Evolutionary conservation across 805 yeast genomes (phyloP), one percentile per base, ranked within the genome.

Genomic region (Nakazawaea populi): DNA sequence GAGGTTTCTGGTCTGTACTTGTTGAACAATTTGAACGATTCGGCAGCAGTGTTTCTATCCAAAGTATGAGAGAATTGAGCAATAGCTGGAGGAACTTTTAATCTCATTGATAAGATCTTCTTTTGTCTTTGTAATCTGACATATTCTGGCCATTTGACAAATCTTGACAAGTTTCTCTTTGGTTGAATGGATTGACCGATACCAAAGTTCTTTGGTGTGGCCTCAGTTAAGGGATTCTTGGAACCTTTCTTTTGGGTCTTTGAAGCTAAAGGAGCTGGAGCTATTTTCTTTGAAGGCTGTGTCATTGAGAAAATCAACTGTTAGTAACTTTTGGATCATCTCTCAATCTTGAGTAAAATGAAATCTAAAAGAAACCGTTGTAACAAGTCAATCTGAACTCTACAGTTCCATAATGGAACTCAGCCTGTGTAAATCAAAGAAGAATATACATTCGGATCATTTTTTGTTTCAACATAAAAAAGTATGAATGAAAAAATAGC

Each of bases 141-240:
- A 74, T 92, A 90, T 77, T 87, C 94, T 72, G 99, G 99, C 99
- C 99, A 94, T 78, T 87, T 94, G 71, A 92, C 98, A 74, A 88
- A 91, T 77, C 98, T 90, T 56, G 96, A 79, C 71, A 94, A 83
- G 85, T 94, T 89, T 79, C 92, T 85, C 82, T 86, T 89, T 74
- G 90, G 96, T 78, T 92, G 98, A 66, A 92, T 68, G 61, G 85
- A 78, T 81, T 94, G 98, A 68, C 99, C 99, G 67, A 94, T 86
- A 77, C 98, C 98, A 70, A 85, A 92, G 79, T 83, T 85, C 79
- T 85, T 86, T 74, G 97, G 96, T 61, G 89, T 80, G 58, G 96
- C 76, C 75, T 87, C 95, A 69, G 89, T 74, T 72, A 91, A 79
- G 66, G 97, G 96, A 83, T 89, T 89, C 79, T 80, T 77, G 38